These are phyloP conservation scores for Wickerhamiella spandovensis DNA, from an alignment of 805 yeast genomes.

Conservation along the genomic window DNA sequence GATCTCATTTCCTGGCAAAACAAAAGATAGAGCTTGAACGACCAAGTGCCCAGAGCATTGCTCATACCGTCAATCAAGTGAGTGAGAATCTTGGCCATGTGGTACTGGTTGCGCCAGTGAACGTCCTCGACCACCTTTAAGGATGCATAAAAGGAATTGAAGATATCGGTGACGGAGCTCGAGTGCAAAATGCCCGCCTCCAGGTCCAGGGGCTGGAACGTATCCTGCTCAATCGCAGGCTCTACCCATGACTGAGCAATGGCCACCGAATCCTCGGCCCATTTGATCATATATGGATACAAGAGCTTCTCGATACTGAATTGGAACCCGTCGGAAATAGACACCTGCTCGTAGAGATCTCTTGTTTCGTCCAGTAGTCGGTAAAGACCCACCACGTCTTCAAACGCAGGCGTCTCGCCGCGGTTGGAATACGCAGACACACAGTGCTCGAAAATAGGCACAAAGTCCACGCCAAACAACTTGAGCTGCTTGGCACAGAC, in stretches of 20 bases:
- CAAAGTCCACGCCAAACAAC: constrained; percentile 23
- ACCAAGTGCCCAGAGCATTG: constrained; percentile 42
- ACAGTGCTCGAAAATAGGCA: constrained; percentile 23
- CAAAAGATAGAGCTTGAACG: constrained; percentile 21
- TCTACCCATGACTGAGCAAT: constrained; percentile 37
- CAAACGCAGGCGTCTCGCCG: constrained; percentile 27
- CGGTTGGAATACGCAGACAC: constrained; percentile 14
- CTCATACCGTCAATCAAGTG: constrained; percentile 49
- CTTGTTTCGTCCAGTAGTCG: constrained; percentile 40
- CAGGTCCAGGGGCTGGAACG: constrained; percentile 38
- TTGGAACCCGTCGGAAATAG: constrained; percentile 31
- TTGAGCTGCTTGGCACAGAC: constrained; percentile 22
- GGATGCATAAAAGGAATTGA: constrained; percentile 46
- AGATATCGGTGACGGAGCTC: constrained; percentile 54
- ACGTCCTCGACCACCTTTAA: constrained; percentile 43
- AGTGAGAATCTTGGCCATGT: constrained; percentile 50
- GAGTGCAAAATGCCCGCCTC: constrained; percentile 30
- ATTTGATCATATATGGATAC: constrained; percentile 31
- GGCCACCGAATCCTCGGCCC: constrained; percentile 33
- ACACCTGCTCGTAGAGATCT: constrained; percentile 37
- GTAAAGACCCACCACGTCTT: constrained; percentile 48
- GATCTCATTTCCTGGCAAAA: constrained; percentile 12
- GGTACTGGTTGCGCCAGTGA: constrained; percentile 53
- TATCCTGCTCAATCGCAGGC: constrained; percentile 46
- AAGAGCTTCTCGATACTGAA: constrained; percentile 47